These are phyloP conservation scores for Pichia cactophila DNA, from an alignment of 1,139 yeast genomes.

Conservation along the genomic window DNA sequence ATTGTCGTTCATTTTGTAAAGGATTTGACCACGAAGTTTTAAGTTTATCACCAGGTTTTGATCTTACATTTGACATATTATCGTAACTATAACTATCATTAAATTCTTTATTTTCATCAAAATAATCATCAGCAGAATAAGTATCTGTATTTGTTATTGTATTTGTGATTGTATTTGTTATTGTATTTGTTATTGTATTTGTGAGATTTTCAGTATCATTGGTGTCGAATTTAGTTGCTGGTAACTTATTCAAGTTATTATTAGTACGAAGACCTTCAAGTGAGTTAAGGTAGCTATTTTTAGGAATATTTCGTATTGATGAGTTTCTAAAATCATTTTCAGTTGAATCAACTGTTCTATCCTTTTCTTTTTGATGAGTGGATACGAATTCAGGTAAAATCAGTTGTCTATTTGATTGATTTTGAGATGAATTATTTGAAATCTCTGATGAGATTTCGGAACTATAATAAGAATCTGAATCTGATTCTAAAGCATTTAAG, in stretches of 20 bases:
- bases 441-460: not conserved
- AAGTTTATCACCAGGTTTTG: conserved; percentile 34
- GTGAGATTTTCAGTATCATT: not conserved
- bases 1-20: conserved; percentile 62
- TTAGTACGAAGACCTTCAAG: not conserved
- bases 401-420: not conserved
- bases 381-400: conserved; percentile 10
- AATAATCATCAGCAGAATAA: conserved; percentile 1
- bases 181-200: conserved; percentile 6
- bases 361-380: not conserved
- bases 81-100: conserved; percentile 13
- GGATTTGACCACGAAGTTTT: conserved; percentile 45
- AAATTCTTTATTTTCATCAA: not conserved
- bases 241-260: not conserved
- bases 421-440: not conserved
- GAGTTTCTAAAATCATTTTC: not conserved
- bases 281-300: not conserved
- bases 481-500: conserved; percentile 13
- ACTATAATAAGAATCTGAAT: conserved; percentile 2
- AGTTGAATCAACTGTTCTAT: not conserved
- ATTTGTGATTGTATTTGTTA: conserved; percentile 1
- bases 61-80: conserved; percentile 12
- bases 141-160: conserved; percentile 1
- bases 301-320: not conserved
- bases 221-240: not conserved